Percentiles rank a stretch among this genome's conserved stretches.
phyloP scores from a whole-genome alignment of 2,329 filamentous ascomycete genomes.

The Exophiala mesophila region DNA sequence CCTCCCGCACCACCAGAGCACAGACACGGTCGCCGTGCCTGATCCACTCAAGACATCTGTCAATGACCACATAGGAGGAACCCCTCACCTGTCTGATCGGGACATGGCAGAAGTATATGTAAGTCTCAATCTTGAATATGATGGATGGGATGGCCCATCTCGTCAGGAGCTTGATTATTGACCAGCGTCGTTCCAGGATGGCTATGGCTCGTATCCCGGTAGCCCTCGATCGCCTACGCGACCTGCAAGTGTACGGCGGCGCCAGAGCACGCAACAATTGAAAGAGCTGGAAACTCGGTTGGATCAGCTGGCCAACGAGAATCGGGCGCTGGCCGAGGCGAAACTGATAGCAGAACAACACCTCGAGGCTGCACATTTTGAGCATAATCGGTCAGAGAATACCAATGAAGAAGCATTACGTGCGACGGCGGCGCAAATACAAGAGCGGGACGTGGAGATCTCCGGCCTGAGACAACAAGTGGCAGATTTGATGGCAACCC shows the following conservation, averaged over 20 bases:
- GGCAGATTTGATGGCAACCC: slow-evolving; percentile 72
- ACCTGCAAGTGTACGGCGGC: slow-evolving; percentile 91
- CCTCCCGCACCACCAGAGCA: slow-evolving; percentile 17
- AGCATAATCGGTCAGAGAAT: slow-evolving; percentile 49
- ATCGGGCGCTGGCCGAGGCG: slow-evolving; percentile 70
- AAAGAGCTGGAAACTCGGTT: slow-evolving; percentile 78
- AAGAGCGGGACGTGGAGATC: slow-evolving; percentile 83
- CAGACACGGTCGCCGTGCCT: slow-evolving; percentile 9
- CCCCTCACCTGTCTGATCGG: slow-evolving; percentile 50
- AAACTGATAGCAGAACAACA: slow-evolving; percentile 64
- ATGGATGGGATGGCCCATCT: not conserved
- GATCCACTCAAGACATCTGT: slow-evolving; percentile 47
- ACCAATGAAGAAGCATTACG: slow-evolving; percentile 51
- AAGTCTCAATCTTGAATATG: slow-evolving; percentile 45
- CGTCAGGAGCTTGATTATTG: slow-evolving; percentile 7
- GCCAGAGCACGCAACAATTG: slow-evolving; percentile 94
- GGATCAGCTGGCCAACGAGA: slow-evolving; percentile 80
- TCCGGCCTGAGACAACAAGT: slow-evolving; percentile 78
- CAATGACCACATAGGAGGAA: slow-evolving; percentile 81
- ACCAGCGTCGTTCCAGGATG: slow-evolving; percentile 59
- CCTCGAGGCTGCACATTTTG: slow-evolving; percentile 51
- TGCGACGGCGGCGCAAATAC: slow-evolving; percentile 64
- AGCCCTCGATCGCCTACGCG: slow-evolving; percentile 89
- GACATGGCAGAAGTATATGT: slow-evolving; percentile 94
- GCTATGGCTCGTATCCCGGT: slow-evolving; percentile 77